Evolutionary conservation across 306 rosid species (phyloP).

Genomic region (Oxytropis ochrocephala): DNA sequence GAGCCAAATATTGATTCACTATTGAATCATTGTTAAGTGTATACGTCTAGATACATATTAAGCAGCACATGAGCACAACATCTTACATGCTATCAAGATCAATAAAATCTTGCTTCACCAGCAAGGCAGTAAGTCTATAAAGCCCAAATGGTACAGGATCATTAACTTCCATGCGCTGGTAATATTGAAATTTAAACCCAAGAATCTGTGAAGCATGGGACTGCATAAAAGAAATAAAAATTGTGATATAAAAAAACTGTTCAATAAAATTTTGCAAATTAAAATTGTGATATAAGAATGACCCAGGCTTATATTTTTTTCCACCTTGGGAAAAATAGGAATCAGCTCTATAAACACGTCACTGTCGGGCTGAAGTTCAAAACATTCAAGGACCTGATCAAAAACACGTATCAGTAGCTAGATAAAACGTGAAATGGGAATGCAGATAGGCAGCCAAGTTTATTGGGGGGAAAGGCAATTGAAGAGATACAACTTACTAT

Average conservation of each 20-base stretch:
- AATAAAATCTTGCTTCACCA: slow-evolving; percentile 89
- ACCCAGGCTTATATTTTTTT: not conserved
- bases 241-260: not conserved
- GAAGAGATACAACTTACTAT: slow-evolving; percentile 56
- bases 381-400: slow-evolving; percentile 84
- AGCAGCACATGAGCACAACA: not conserved
- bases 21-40: not conserved
- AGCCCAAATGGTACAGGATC: slow-evolving; percentile 81
- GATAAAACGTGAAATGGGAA: slow-evolving; percentile 10
- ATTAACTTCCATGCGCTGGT: slow-evolving; percentile 93
- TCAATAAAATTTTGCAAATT: not conserved
- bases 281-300: not conserved
- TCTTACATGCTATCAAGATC: slow-evolving; percentile 95
- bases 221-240: slow-evolving; percentile 47
- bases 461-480: not conserved
- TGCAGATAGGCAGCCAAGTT: not conserved
- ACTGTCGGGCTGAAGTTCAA: slow-evolving; percentile 86
- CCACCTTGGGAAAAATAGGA: slow-evolving; percentile 95
- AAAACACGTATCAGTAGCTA: slow-evolving; percentile 15
- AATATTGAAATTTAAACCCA: slow-evolving; percentile 91
- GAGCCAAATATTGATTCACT: not conserved
- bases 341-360: slow-evolving; percentile 75
- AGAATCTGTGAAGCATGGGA: slow-evolving; percentile 98
- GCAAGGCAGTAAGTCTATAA: slow-evolving; percentile 81
- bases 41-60: not conserved